Evolutionary conservation across 164 flowering plant genomes (phyloP).

Genomic region (Umbilicus rupestris): DNA sequence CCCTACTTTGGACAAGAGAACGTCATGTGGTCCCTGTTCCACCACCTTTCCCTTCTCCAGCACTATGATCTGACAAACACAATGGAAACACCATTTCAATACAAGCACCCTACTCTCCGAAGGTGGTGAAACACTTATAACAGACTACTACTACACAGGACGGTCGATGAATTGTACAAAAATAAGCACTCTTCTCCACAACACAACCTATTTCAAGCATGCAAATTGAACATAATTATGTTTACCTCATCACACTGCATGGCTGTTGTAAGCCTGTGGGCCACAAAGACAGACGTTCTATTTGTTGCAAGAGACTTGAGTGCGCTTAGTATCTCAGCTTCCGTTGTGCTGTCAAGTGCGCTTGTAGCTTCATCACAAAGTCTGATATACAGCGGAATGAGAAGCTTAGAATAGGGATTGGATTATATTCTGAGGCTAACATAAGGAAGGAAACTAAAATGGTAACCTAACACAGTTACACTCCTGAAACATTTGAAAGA

Average conservation of each 20-base stretch:
- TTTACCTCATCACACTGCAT: conserved; percentile 97
- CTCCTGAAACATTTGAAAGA: background rate
- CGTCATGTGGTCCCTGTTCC: conserved; percentile 89
- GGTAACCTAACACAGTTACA: background rate
- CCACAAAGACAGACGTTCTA: conserved; percentile 81
- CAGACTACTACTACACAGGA: too few relatives aligned
- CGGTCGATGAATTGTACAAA: too few relatives aligned
- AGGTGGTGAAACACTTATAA: too few relatives aligned
- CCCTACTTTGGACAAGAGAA: conserved; percentile 58
- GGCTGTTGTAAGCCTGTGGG: conserved; percentile 96
- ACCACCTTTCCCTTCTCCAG: conserved; percentile 87
- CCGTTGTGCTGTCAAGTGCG: conserved; percentile 98
- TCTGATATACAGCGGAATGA: conserved; percentile 24
- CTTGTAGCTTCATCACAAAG: conserved; percentile 98
- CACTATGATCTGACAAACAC: conserved; percentile 61
- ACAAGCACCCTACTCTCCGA: background rate
- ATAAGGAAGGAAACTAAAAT: background rate
- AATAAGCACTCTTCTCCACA: background rate
- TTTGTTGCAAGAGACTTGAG: conserved; percentile 67
- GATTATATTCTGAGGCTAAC: background rate
- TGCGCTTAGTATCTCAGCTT: conserved; percentile 83
- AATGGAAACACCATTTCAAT: background rate
- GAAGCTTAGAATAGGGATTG: background rate
- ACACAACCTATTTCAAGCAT: background rate
- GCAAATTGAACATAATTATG: background rate